Base-by-base conservation (phyloP, 1,284 basidiomycete species). In the Megacollybia platyphylla region DNA sequence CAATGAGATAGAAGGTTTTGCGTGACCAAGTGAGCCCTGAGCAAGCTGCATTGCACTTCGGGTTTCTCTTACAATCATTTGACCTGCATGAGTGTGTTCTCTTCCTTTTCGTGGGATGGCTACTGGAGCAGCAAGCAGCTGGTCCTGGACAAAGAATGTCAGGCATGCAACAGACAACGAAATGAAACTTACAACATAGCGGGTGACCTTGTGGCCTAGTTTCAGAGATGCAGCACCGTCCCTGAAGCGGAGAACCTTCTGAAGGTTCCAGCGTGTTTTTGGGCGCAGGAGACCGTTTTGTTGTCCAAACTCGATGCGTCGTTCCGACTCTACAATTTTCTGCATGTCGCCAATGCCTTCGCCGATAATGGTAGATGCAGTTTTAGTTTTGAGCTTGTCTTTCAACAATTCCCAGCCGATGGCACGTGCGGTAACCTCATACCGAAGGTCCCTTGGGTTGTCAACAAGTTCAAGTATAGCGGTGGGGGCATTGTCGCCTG, bases 401-500 rank as follows among this genome's bases (percentile, higher is more conserved):
- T 69, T 70, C 43, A 85, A 55, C 39, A 84, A 51, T 50, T 94
- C 90, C 67, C 83, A 77, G 2, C 88, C 92, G 18, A 89, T 69
- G 1, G 87, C 77, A 42, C 87, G 76, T 15, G 90, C 85, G 4
- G 86, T 80, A 69, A 91, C 77, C 57, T 91, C 87, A 57, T 79
- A 85, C 49, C 82, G 80, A 36, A 98, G 63, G 62, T 99, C 96
- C 47, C 76, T 71, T 7, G 91, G 88, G 54, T 88, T 87, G 66
- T 98, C 96, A 27, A 98, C 94, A 5, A 99, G 70, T 61, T 96
- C 88, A 36, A 99, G 63, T 45, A 99, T 76, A 3, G 94, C 94
- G 49, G 84, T 74, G 1, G 91, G 90, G 26, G 96, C 96, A 57
- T 96, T 88, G 68, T 99, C 96, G 18, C 93, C 92, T 44, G 68